Evolutionary conservation across 2,329 filamentous ascomycete genomes (phyloP), one percentile per base, ranked within the genome.

Genomic region (Alternaria arborescens): DNA sequence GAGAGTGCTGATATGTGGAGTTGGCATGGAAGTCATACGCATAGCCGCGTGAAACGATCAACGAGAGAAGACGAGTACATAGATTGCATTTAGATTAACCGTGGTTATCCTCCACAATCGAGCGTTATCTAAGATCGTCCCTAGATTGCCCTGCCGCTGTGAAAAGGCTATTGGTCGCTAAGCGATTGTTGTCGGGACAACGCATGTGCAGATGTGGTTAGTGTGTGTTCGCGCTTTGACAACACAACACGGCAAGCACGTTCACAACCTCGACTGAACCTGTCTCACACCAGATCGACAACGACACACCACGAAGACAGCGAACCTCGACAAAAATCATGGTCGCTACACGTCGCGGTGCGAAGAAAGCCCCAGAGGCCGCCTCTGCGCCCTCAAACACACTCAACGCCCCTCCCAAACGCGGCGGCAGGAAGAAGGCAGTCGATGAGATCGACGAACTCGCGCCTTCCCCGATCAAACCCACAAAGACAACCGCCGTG

Each of bases 21-120:
- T 78, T 20, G 76, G 76, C 1, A 76, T 78, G 76, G 74, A 78
- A 41, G 62, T 76, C 16, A 58, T 76, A 16, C 57, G 71, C 16
- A 22, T 75, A 18, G 62, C 14, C 62, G 44, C 59, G 46, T 44
- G 34, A 43, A 4, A 8, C 22, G n/a, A 8, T 5, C n/a, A 20
- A n/a, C 28, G 8, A 36, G 18, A 14, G 30, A 16, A 34, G 18
- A 3, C 16, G 24, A 32, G 7, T 11, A 36, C n/a, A 30, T 20
- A 46, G 34, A 42, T 36, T 42, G 53, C 12, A 22, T 30, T 32
- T 44, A 22, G 47, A n/a, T 18, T 28, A 14, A 36, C 36, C 44
- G 28, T 30, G 26, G 28, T 28, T 34, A 55, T 42, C 38, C 34
- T 38, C 20, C 43, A 22, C 28, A 41, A 10, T 11, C 20, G 8